Base-by-base conservation (phyloP, 768 basidiomycete species). In the Boletus rufocinnamomeus region DNA sequence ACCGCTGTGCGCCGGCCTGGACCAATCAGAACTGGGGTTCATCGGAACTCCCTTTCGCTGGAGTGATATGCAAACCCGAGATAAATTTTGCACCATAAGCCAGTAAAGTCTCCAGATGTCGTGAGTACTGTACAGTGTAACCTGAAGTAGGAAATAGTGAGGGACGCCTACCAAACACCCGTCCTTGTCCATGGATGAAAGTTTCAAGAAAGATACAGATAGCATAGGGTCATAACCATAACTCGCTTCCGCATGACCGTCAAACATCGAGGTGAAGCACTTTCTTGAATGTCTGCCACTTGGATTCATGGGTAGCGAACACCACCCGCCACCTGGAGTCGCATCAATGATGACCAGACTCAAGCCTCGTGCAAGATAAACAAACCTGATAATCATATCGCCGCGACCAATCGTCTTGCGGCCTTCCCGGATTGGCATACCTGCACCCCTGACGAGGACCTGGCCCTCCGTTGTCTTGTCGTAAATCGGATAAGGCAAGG, bases 351-450 rank as follows among this genome's bases (percentile, higher is more conserved):
- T 43, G 34, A 57, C 37, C 23, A 25, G 49, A 27, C 25, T 35
- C 23, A 2, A 54, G 30, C 46, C 54, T 62, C 59, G 44, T 51
- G 51, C 25, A 44, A 52, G 43, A 56, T 30, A 37, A 54, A 67
- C 62, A 51, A 53, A 88, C 87, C 80, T 82, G 56, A 89, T 76
- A 58, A 88, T 74, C 65, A 89, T 74, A 65, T 86, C 84, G 19
- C 87, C 86, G 64, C 82, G 78, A 37, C 84, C 84, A 52, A 82
- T 69, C 11, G 82, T 73, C 64, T 76, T 74, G 11, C 83, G 80
- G 32, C 79, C 73, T n/a, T 81, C 76, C 56, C 82, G 73, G 46
- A 85, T 75, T 41, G 86, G 86, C 88, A 89, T 89, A n/a, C 88
- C 88, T 53, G 82, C 84, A 43, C 83, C 85, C 65, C 76, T 76